Percentiles rank a stretch among this genome's conserved stretches.
Conservation (phyloP, 768 basidiomycete species). For the Porpolomopsis calyptriformis region DNA sequence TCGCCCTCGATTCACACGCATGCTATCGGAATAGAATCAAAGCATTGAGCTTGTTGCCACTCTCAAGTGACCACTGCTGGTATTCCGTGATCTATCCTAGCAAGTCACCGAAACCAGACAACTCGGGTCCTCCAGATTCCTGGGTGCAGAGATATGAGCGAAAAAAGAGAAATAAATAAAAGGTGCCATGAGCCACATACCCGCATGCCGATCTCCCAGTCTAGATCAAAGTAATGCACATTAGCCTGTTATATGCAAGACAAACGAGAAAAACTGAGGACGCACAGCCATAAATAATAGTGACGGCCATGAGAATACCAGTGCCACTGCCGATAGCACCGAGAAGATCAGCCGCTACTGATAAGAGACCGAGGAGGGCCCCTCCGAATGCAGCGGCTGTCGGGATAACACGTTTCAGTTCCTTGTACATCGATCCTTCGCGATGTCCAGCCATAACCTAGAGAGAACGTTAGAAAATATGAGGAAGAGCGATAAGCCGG, state of each 20-base stretch:
- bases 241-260: constrained; percentile 3
- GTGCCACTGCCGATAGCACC: constrained; percentile 95
- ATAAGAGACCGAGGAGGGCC: constrained; percentile 87
- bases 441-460: constrained; percentile 83
- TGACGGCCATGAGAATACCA: constrained; percentile 95
- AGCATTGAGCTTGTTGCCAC: no score
- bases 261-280: constrained; percentile 14
- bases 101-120: no score
- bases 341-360: constrained; percentile 87
- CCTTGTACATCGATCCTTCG: constrained; percentile 98
- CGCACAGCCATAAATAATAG: constrained; percentile 90
- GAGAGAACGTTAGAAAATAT: background rate
- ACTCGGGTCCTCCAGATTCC: no score
- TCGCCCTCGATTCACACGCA: no score
- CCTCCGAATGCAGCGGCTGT: constrained; percentile 97
- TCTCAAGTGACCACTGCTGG: no score
- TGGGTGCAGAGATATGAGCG: no score
- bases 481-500: background rate
- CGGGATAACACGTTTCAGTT: constrained; percentile 94
- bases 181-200: constrained; percentile 18
- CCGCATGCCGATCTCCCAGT: constrained; percentile 93
- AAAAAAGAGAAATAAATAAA: no score
- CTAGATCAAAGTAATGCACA: constrained; percentile 28
- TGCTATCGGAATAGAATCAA: no score
- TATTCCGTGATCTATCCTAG: no score